These are phyloP conservation scores for Lippia alba DNA, from an alignment of 305 asterid genomes.

Conservation along the genomic window DNA sequence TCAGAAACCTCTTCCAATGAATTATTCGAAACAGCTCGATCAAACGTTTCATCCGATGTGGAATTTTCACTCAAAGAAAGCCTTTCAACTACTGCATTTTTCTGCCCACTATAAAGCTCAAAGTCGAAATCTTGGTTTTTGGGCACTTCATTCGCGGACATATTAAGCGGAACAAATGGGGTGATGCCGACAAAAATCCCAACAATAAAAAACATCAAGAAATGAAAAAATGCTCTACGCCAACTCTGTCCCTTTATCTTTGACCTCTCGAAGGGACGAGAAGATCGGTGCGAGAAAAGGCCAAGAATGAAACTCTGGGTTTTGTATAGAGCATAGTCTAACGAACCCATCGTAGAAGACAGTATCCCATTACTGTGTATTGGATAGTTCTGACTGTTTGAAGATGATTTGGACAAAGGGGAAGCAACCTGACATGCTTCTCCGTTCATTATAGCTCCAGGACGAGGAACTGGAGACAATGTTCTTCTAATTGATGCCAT, in stretches of 20 bases:
- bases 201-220: constrained; percentile 58
- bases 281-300: constrained; percentile 56
- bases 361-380: constrained; percentile 36
- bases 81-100: constrained; percentile 37
- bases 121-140: constrained; percentile 49
- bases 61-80: constrained; percentile 36
- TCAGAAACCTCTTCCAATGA: constrained; percentile 35
- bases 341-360: constrained; percentile 50
- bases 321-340: constrained; percentile 57
- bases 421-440: constrained; percentile 67
- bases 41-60: constrained; percentile 30
- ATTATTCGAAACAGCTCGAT: constrained; percentile 28
- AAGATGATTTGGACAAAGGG: constrained; percentile 69
- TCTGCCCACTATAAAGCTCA: constrained; percentile 31
- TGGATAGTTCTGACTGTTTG: constrained; percentile 52
- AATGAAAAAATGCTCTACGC: constrained; percentile 67
- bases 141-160: constrained; percentile 45
- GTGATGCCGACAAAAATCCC: constrained; percentile 68
- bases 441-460: constrained; percentile 51
- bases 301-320: constrained; percentile 51
- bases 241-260: constrained; percentile 66
- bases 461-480: constrained; percentile 67
- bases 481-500: constrained; percentile 86
- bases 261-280: constrained; percentile 60
- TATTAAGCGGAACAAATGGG: constrained; percentile 52